Evolutionary conservation across 805 yeast genomes (phyloP), one percentile per base, ranked within the genome.

Genomic region (Hanseniaspora taiwanica): DNA sequence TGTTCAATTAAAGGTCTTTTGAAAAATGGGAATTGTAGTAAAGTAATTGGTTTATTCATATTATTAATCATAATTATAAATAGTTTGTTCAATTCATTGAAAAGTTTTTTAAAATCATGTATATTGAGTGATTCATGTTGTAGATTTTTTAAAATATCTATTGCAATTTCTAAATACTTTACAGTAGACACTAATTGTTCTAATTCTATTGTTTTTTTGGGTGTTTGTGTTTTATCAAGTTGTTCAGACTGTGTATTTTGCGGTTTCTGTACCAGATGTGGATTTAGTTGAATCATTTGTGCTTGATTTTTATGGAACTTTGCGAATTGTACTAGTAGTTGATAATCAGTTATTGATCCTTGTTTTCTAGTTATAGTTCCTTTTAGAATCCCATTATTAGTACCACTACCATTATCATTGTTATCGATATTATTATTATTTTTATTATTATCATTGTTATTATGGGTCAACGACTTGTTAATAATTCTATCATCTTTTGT

Each of bases 361-460:
- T 78, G 77, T 40, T 65, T 68, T 38, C 87, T 55, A 0, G 73
- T 70, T 0, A 79, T 54, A 1, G 74, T 64, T 0, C 89, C 89
- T 44, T 77, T 76, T 13, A 78, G 53, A 1, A 37, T 27, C 25
- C 41, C 40, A 3, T 41, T 42, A 5, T 40, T 35, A 12, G 38
- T 45, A 24, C 35, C 42, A 8, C 43, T 33, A 13, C 42, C 42
- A 17, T 51, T 48, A 42, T 38, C 50, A 17, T 54, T 53, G 3
- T 23, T 23, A 7, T 23, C 9, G 25, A 7, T 23, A 7, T 7
- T 7, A 7, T 23, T 7, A 23, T 7, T 23, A 10, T 23, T 23
- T 23, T 23, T 23, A 23, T 10, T 23, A 10, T 23, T 23, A 7
- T 23, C n/a, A n/a, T n/a, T n/a, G n/a, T n/a, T n/a, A n/a, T n/a